Base-by-base conservation (phyloP, 169 alveolate genomes). In the Eimeria acervulina region DNA sequence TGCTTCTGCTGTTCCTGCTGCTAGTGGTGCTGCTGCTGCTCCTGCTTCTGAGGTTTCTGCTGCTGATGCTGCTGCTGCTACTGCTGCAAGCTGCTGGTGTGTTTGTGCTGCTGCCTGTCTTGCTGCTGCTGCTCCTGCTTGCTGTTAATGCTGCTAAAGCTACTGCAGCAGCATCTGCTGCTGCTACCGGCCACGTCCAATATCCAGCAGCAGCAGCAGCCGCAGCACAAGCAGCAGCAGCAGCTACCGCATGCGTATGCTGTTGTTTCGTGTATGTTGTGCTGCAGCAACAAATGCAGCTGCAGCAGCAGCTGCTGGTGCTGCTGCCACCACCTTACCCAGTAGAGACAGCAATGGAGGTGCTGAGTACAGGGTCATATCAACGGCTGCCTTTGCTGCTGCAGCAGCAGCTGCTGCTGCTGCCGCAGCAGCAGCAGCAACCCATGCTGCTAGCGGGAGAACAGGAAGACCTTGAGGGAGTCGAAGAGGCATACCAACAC, bases 211-310 rank as follows among this genome's bases (percentile, higher is more conserved):
- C 55, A 44, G 55, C 89, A 78, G 89, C 89, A 40, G n/a, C n/a
- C n/a, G n/a, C n/a, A n/a, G n/a, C n/a, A n/a, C n/a, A n/a, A n/a
- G n/a, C n/a, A n/a, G n/a, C n/a, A n/a, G n/a, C n/a, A n/a, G 89
- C 89, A 78, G 89, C 89, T 38, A 63, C 89, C 33, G 89, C 40
- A 36, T 12, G 26, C 68, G 72, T 28, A 21, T 33, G 61, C 28
- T 1, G 5, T 1, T n/a, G 26, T 61, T 38, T 1, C 44, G 51
- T 23, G 21, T 85, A 52, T 78, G 23, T 19, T 36, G 55, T 31
- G 68, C 93, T 70, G 74, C 89, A 90, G 95, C 80, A 80, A 59
- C 95, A 72, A 44, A 44, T 80, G 95, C 95, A 90, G 61, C 95
- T 70, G 63, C 89, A 72, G 78, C 95, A 90, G 89, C 90, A 70